Evolutionary conservation across 2,329 filamentous ascomycete species (phyloP).

Genomic region (Rhexocercosporidium sp.): DNA sequence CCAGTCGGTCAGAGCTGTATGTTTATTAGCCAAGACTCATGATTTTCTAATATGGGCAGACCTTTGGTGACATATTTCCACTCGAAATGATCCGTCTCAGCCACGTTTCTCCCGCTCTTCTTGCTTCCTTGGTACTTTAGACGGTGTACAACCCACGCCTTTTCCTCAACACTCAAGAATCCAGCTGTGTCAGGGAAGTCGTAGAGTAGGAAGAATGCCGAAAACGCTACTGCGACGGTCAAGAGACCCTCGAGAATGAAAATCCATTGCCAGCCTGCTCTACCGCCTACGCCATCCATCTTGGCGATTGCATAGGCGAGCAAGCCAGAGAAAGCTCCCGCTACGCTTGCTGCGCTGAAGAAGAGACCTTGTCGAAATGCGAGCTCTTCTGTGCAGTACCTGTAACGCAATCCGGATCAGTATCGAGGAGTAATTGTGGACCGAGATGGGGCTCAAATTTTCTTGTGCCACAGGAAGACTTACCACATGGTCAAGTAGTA

Average conservation of each 20-base stretch:
- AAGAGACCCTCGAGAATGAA: slow-evolving; percentile 12
- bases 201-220: slow-evolving; percentile 52
- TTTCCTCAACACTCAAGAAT: slow-evolving; percentile 49
- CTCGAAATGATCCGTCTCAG: slow-evolving; percentile 39
- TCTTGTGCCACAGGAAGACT: background rate
- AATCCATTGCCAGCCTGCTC: slow-evolving; percentile 53
- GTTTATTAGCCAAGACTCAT: background rate
- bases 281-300: slow-evolving; percentile 51
- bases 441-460: too few species aligned
- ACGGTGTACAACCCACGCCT: slow-evolving; percentile 35
- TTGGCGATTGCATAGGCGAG: slow-evolving; percentile 52
- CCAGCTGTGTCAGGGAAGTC: slow-evolving; percentile 50
- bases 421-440: background rate
- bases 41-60: background rate
- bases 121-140: slow-evolving; percentile 35
- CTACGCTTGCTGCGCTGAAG: slow-evolving; percentile 45
- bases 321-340: slow-evolving; percentile 53
- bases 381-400: slow-evolving; percentile 13
- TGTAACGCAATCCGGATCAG: background rate
- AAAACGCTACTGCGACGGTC: slow-evolving; percentile 45
- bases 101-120: slow-evolving; percentile 33
- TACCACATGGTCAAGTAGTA: slow-evolving; percentile 56
- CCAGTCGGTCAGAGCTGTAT: slow-evolving; percentile 50
- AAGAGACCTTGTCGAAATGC: slow-evolving; percentile 33
- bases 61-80: slow-evolving; percentile 42